Evolutionary conservation across 2,329 filamentous ascomycete genomes (phyloP).

Genomic region (Juglanconis oblonga): DNA sequence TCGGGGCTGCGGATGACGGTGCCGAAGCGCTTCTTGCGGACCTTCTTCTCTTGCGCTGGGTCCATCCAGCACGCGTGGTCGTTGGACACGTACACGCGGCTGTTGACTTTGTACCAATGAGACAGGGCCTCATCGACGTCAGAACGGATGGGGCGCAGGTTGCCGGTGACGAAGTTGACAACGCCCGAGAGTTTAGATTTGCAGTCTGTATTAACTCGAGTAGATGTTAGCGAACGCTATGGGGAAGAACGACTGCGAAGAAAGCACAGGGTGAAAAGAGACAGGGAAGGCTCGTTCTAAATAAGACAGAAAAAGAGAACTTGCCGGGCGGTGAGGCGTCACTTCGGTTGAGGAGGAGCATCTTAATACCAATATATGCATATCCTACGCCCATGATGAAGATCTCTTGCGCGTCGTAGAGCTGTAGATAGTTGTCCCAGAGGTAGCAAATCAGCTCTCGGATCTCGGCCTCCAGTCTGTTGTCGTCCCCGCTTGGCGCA

Average conservation of each 20-base stretch:
- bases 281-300: not conserved
- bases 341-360: slow-evolving; percentile 77
- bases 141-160: slow-evolving; percentile 73
- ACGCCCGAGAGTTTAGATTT: slow-evolving; percentile 68
- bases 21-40: slow-evolving; percentile 59
- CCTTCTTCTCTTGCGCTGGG: slow-evolving; percentile 56
- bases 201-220: slow-evolving; percentile 44
- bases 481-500: slow-evolving; percentile 43
- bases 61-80: slow-evolving; percentile 75
- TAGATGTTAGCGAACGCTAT: not conserved
- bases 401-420: slow-evolving; percentile 68
- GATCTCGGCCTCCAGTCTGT: slow-evolving; percentile 54
- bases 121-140: slow-evolving; percentile 72
- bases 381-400: slow-evolving; percentile 89
- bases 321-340: slow-evolving; percentile 20
- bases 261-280: no score
- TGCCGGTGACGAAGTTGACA: slow-evolving; percentile 77
- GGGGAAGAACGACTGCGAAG: not conserved
- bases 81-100: slow-evolving; percentile 72
- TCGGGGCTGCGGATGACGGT: slow-evolving; percentile 51
- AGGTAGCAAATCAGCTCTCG: slow-evolving; percentile 79
- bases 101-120: slow-evolving; percentile 81
- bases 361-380: slow-evolving; percentile 78
- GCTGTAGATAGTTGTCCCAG: slow-evolving; percentile 96
- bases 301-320: slow-evolving; percentile 12